Evolutionary conservation across 2,329 filamentous ascomycete genomes (phyloP), one percentile per base, ranked within the genome.

Genomic region (Trichoderma sp.): DNA sequence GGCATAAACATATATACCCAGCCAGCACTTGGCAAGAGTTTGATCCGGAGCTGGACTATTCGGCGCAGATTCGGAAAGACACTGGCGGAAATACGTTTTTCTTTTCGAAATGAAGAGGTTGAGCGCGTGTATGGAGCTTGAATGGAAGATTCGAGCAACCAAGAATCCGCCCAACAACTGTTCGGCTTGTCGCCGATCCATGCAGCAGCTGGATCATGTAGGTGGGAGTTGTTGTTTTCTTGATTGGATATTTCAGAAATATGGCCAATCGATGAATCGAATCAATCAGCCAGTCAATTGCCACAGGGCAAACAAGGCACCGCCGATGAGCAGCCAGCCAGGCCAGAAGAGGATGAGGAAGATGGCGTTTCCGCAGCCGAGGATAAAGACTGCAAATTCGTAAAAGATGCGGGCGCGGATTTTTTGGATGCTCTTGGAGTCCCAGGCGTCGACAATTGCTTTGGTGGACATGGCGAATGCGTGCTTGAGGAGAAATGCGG

Each of bases 1-100:
- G 92, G 81, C 98, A 98, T 83, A 99, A 98, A 85, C 97, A 99
- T 84, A 98, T 99, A 75, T 99, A 96, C 83, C 97, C 97, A 0
- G 96, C 96, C 24, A 98, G 94, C 82, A 90, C 96, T 64, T 99
- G 97, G 97, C 94, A 95, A 80, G 94, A 97, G 77, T 99, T 97
- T 83, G 95, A 98, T 79, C 93, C 95, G 0, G 94, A 94, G 77
- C 94, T 93, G 84, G 94, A 98, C 80, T 97, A 97, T 85, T 89
- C 91, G 81, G 89, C 88, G 78, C 91, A 94, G 79, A 90, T 95
- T 53, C 90, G 94, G 80, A 93, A 95, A 81, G 97, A 99, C 85
- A 90, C 90, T 14, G 92, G 95, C 74, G 97, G 97, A 14, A 99
- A 99, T 84, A 91, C 94, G 0, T 98, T 98, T 84, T 99, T 99